Base-by-base conservation (phyloP, 805 yeast species). In the Hanseniaspora mollemarum region DNA sequence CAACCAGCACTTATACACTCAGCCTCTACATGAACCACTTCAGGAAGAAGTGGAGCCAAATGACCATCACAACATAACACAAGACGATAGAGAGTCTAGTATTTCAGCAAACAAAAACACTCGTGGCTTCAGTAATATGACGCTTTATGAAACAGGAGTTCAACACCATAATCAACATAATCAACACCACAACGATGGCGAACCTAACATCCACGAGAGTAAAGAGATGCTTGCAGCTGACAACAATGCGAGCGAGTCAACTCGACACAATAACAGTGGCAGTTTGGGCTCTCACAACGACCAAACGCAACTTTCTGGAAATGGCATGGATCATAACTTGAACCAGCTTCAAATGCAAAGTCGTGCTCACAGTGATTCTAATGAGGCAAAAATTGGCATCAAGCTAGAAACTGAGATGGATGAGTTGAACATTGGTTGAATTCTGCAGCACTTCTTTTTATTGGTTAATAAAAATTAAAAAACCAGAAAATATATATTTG, bases 41-140 rank as follows among this genome's bases (percentile, higher is more conserved):
- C 3, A 21, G 6, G n/a, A 38, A 15, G 25, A 45, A 13, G 13
- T 19, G 15, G 28, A 36, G 1, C n/a, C 18, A 8, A 7, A 19
- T 16, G 21, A 3, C 1, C n/a, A 35, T 7, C 12, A 33, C 9
- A 25, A 29, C 10, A 24, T 32, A 35, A 29, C 36, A 13, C 25
- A 37, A 4, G 41, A 37, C 28, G 24, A 21, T 7, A 46, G 50
- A 40, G 45, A 48, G 16, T 48, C 40, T 31, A 48, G 51, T 16
- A 9, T 38, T 19, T 24, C 33, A 18, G 43, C 50, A 16, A 21
- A 39, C 21, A 48, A 48, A n/a, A 48, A 40, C 9, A 40, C 45
- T n/a, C 39, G 51, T 33, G 51, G 51, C 10, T 48, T 48, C 15
- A 48, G 51, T 19, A 48, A 48, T 24, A 48, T 48, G 51, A 48